Percentiles rank a stretch among this genome's conserved stretches.
phyloP scores from a whole-genome alignment of 2,329 filamentous ascomycete species.

The Neofusicoccum ribis region DNA sequence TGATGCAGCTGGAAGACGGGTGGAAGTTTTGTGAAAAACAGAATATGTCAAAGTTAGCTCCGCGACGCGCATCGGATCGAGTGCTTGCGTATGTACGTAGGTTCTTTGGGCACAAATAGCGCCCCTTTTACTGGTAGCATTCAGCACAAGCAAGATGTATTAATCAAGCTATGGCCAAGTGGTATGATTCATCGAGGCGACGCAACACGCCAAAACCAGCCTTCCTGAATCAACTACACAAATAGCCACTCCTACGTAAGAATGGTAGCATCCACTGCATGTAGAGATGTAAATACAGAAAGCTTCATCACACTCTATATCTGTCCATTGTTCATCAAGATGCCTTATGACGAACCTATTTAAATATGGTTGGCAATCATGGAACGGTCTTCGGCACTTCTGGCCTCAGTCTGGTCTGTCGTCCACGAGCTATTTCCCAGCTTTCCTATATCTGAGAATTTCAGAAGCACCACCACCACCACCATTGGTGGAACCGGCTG shows the following conservation, averaged over 20 bases:
- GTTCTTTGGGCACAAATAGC: too few relatives aligned
- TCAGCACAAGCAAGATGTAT: neutral
- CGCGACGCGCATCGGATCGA: neutral
- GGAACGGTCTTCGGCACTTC: slow-evolving; percentile 46
- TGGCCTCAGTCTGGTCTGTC: slow-evolving; percentile 47
- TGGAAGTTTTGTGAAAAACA: neutral
- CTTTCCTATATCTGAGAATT: too few relatives aligned
- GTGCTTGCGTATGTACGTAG: too few relatives aligned
- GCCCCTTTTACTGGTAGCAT: too few relatives aligned
- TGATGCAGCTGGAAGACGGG: neutral
- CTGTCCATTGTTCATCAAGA: neutral
- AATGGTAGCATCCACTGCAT: neutral
- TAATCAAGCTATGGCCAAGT: neutral
- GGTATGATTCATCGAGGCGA: neutral
- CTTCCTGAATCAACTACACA: neutral
- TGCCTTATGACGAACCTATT: neutral
- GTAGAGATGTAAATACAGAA: neutral
- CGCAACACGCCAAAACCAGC: neutral
- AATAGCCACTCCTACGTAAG: too few relatives aligned
- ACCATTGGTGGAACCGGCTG: too few relatives aligned
- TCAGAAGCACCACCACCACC: too few relatives aligned
- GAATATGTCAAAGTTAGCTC: neutral
- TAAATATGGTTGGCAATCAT: slow-evolving; percentile 24
- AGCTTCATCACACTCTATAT: neutral
- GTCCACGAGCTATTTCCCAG: slow-evolving; percentile 40